These are phyloP conservation scores for Silene noctiflora DNA, from an alignment of 179 eudicot species.

Conservation along the genomic window DNA sequence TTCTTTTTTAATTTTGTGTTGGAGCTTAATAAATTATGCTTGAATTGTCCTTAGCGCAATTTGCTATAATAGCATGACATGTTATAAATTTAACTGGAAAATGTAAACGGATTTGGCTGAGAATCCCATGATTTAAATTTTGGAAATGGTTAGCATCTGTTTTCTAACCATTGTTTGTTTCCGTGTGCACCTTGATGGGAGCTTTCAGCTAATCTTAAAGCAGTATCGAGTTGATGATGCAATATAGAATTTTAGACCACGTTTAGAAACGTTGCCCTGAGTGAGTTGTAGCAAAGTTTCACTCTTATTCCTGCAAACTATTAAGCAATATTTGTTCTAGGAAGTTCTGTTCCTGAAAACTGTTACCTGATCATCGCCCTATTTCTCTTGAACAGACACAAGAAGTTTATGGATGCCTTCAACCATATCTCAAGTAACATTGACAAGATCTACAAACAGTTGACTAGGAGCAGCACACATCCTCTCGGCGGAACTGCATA, in stretches of 20 bases:
- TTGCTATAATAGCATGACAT: neutral
- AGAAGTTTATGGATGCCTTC: slow-evolving; percentile 84
- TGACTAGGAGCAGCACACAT: slow-evolving; percentile 84
- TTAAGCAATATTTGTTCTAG: neutral
- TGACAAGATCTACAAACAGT: slow-evolving; percentile 93
- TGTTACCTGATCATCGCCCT: neutral
- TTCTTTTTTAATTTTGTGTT: neutral
- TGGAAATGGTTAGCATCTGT: neutral
- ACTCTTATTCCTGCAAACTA: slow-evolving; percentile 4
- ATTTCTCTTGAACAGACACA: slow-evolving; percentile 48
- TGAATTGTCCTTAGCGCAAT: neutral
- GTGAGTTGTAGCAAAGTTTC: slow-evolving; percentile 2
- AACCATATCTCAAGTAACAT: slow-evolving; percentile 74
- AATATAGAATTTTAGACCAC: slow-evolving; percentile 10
- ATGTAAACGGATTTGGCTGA: neutral
- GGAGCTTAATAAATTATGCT: neutral
- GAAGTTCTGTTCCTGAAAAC: neutral
- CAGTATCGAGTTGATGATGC: neutral
- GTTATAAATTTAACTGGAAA: neutral
- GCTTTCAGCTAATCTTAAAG: neutral
- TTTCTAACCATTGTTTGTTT: neutral
- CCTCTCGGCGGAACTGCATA: slow-evolving; percentile 93
- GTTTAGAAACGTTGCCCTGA: neutral
- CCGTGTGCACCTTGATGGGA: neutral
- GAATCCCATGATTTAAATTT: neutral